Evolutionary conservation across 176 grass and related monocot genomes (phyloP).

Genomic region (Oryza nivara): DNA sequence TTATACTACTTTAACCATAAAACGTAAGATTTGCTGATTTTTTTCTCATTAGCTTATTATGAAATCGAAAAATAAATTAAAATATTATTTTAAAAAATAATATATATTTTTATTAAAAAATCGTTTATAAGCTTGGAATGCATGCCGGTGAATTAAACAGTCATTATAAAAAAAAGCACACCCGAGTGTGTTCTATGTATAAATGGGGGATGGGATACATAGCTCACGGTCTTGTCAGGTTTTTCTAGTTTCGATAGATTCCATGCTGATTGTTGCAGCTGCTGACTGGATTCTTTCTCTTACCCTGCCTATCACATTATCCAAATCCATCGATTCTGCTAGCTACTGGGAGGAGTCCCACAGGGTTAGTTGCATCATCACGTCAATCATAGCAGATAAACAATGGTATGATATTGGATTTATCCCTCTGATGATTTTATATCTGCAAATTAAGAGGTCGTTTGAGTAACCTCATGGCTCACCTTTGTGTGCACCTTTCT

Average conservation of each 20-base stretch:
- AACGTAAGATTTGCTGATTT: too few species aligned
- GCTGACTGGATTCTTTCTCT: background rate
- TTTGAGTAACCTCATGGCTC: background rate
- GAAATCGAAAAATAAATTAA: too few species aligned
- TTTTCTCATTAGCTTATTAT: too few species aligned
- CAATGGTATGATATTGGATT: background rate
- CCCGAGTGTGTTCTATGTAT: too few species aligned
- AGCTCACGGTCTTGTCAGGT: background rate
- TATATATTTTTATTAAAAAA: too few species aligned
- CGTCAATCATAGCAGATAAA: background rate
- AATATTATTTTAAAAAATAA: too few species aligned
- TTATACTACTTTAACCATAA: too few species aligned
- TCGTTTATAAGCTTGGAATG: too few species aligned
- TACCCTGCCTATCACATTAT: background rate
- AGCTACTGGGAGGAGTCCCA: background rate
- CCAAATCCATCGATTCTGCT: background rate
- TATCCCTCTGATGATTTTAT: background rate
- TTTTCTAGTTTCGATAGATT: background rate
- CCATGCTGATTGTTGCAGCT: constrained; percentile 6
- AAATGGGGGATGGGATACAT: background rate
- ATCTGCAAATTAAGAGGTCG: background rate
- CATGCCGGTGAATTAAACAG: too few species aligned
- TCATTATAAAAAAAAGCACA: too few species aligned
- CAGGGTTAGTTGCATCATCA: constrained; percentile 20
- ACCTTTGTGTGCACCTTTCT: background rate